Percentiles rank a stretch among this genome's conserved stretches.
phyloP scores from a whole-genome alignment of 2,329 filamentous ascomycete genomes.

The Magnaporthiopsis incrustans region DNA sequence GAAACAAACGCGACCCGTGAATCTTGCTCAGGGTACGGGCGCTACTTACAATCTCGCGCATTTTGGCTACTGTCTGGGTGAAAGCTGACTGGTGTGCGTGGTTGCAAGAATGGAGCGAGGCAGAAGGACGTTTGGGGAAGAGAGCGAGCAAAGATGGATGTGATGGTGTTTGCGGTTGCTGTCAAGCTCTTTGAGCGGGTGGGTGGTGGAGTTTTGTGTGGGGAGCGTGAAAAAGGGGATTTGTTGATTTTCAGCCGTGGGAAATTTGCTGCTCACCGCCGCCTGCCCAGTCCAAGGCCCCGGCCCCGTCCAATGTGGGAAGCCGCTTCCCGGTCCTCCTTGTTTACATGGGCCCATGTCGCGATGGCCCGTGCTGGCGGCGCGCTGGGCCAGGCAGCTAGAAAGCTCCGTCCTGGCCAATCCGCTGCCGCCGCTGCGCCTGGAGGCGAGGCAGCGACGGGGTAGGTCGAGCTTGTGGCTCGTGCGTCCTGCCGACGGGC shows the following conservation, averaged over 20 bases:
- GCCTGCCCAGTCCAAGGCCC: background rate
- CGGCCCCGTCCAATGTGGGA: background rate
- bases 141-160: slow-evolving; percentile 12
- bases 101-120: slow-evolving; percentile 1
- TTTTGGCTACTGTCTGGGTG: slow-evolving; percentile 36
- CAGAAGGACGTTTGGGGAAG: slow-evolving; percentile 2
- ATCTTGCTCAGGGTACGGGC: background rate
- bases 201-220: slow-evolving; percentile 5
- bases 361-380: slow-evolving; percentile 5
- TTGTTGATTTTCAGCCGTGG: slow-evolving; percentile 7
- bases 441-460: background rate
- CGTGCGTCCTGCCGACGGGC: background rate
- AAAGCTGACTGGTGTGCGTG: background rate
- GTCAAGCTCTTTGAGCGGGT: background rate
- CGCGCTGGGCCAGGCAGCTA: background rate
- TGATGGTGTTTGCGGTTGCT: slow-evolving; percentile 36
- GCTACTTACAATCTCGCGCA: slow-evolving; percentile 70
- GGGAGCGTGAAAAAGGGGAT: slow-evolving; percentile 3
- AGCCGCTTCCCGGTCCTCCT: background rate
- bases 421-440: background rate
- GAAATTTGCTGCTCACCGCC: slow-evolving; percentile 6
- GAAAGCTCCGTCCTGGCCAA: background rate
- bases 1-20: slow-evolving; percentile 6
- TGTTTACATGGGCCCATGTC: slow-evolving; percentile 6
- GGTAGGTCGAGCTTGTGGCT: background rate